Conservation (phyloP, 352 stramenopile genomes). For the Pythium catenulatum region DNA sequence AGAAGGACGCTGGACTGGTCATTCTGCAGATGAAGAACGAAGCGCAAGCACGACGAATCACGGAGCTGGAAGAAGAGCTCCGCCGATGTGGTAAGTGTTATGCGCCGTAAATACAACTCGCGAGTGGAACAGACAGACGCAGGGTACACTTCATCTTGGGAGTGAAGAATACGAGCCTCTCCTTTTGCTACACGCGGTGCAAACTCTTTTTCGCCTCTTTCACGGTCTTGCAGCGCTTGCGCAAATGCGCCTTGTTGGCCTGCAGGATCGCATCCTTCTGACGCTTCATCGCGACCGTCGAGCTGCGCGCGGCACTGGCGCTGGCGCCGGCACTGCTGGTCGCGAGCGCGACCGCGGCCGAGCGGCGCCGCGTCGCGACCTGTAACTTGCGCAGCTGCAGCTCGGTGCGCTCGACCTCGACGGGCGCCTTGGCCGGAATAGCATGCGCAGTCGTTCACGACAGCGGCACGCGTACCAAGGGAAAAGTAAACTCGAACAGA, state of each 20-base stretch:
- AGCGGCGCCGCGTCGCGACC: conserved; percentile 45
- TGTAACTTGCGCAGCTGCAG: conserved; percentile 79
- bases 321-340: conserved; percentile 22
- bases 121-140: no score
- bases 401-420: conserved; percentile 77
- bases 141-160: no score
- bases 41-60: neutral
- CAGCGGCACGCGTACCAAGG: no score
- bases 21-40: conserved; percentile 28
- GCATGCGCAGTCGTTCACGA: no score
- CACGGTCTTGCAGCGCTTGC: conserved; percentile 67
- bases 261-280: conserved; percentile 75
- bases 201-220: conserved; percentile 69
- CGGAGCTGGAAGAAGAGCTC: conserved; percentile 14
- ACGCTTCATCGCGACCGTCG: conserved; percentile 76
- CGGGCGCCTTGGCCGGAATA: conserved; percentile 66
- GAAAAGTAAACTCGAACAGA: no score
- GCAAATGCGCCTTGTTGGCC: conserved; percentile 69
- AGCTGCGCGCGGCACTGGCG: conserved; percentile 32
- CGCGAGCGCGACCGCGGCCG: conserved; percentile 29
- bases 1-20: neutral
- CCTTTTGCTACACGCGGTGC: no score
- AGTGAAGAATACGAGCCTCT: no score
- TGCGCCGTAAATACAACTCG: no score
- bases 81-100: neutral